phyloP scores from a whole-genome alignment of 2,329 filamentous ascomycete species.

The Nothopassalora personata region DNA sequence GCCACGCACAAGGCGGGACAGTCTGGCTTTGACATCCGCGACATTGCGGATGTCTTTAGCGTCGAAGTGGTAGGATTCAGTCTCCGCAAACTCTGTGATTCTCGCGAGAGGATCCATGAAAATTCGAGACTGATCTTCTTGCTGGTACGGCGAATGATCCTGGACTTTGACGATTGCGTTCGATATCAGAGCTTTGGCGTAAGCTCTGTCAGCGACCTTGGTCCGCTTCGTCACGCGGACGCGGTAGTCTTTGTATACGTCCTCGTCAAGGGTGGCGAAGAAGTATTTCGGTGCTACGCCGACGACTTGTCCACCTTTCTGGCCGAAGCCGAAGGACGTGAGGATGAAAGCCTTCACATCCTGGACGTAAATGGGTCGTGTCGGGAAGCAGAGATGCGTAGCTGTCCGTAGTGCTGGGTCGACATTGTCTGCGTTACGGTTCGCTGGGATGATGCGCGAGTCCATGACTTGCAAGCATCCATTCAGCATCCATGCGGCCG shows the following conservation, averaged over 20 bases:
- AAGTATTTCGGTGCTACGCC: constrained; percentile 93
- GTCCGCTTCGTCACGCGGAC: not conserved
- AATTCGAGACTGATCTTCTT: not conserved
- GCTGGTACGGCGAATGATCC: not conserved
- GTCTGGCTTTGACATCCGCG: not conserved
- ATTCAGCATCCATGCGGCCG: constrained; percentile 99
- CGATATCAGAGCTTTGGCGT: not conserved
- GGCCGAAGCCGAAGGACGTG: constrained; percentile 95
- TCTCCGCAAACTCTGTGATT: not conserved
- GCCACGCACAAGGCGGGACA: not conserved
- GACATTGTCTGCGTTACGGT: constrained; percentile 96
- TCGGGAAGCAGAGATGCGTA: constrained; percentile 94
- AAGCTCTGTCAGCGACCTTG: not conserved
- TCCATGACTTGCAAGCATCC: constrained; percentile 94
- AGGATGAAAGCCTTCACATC: constrained; percentile 96
- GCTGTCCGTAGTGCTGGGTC: constrained; percentile 96
- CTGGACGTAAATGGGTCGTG: constrained; percentile 86
- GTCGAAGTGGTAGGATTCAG: not conserved
- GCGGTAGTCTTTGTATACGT: not conserved
- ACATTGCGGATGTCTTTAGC: not conserved
- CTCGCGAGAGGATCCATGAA: not conserved
- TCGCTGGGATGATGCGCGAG: constrained; percentile 87
- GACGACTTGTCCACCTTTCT: constrained; percentile 94
- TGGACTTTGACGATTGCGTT: not conserved
- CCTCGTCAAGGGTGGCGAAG: constrained; percentile 64